Percentiles rank a stretch among this genome's conserved stretches.
These are phyloP conservation scores for Botryotinia narcissicola DNA, from an alignment of 2,329 filamentous ascomycete genomes.

Conservation along the genomic window DNA sequence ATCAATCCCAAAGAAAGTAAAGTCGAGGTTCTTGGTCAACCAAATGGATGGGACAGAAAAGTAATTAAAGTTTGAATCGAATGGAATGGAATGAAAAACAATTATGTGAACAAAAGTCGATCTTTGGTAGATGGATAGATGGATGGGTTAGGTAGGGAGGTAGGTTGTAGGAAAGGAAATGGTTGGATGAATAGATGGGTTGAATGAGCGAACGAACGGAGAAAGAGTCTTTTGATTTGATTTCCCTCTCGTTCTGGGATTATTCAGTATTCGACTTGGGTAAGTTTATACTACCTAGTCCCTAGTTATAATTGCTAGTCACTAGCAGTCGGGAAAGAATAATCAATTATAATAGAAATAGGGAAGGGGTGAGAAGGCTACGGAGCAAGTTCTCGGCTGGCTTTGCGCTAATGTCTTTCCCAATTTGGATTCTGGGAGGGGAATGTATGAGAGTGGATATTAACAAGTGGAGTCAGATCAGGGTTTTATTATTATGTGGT, in stretches of 20 bases:
- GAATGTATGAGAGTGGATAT: constrained; percentile 16
- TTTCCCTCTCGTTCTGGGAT: constrained; percentile 7
- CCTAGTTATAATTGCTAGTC: background rate
- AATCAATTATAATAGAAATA: constrained; percentile 5
- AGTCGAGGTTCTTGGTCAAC: background rate
- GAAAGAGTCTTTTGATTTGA: constrained; percentile 1
- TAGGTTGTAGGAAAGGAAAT: constrained; percentile 8
- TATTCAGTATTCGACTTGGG: background rate
- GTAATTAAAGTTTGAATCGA: background rate
- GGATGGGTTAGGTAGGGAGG: background rate
- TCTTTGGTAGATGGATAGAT: background rate
- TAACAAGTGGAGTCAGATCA: background rate
- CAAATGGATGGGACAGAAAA: background rate
- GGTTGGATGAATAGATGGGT: background rate
- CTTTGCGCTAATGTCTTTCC: constrained; percentile 11
- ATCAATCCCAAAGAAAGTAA: background rate
- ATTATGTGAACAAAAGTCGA: background rate
- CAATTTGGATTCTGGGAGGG: constrained; percentile 3
- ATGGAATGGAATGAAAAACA: background rate
- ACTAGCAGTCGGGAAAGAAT: constrained; percentile 5
- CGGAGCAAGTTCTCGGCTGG: constrained; percentile 9
- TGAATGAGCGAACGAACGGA: constrained; percentile 11
- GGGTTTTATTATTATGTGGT: constrained; percentile 1
- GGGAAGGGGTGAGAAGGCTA: background rate
- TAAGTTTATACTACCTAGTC: background rate